Conservation (phyloP, 768 basidiomycete species). For the Russula brevipes region DNA sequence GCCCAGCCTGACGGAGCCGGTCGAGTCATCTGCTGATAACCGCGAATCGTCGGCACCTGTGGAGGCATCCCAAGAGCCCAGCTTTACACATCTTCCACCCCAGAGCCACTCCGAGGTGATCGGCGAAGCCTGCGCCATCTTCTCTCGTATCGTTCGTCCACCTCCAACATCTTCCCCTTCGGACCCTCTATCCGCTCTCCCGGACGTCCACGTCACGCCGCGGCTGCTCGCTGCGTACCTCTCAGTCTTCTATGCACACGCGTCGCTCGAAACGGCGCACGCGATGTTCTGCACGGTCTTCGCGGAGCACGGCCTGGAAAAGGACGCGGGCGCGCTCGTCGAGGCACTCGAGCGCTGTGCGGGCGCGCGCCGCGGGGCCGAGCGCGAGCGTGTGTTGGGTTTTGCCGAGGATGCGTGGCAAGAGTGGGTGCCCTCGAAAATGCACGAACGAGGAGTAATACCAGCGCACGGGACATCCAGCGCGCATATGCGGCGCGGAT, state of each 20-base stretch:
- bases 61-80: constrained; percentile 4
- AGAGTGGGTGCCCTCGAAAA: constrained; percentile 54
- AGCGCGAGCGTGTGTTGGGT: constrained; percentile 42
- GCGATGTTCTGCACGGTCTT: constrained; percentile 50
- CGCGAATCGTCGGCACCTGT: neutral
- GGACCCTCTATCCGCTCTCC: constrained; percentile 31
- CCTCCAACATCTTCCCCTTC: constrained; percentile 4
- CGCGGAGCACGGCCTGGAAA: constrained; percentile 36
- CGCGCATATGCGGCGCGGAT: constrained; percentile 65
- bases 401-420: constrained; percentile 64
- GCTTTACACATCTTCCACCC: constrained; percentile 54
- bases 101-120: constrained; percentile 70
- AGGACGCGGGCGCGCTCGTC: constrained; percentile 54
- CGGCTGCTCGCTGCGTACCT: constrained; percentile 76
- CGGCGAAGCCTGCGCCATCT: constrained; percentile 61
- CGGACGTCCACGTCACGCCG: constrained; percentile 50
- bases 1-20: neutral
- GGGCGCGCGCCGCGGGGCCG: constrained; percentile 37
- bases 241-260: constrained; percentile 63
- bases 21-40: neutral
- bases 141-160: constrained; percentile 46
- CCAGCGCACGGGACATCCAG: constrained; percentile 54
- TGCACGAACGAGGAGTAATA: constrained; percentile 24
- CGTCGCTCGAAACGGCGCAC: constrained; percentile 43
- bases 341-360: constrained; percentile 67